phyloP scores from a whole-genome alignment of 2,329 filamentous ascomycete genomes.

The Fusarium chuoi region DNA sequence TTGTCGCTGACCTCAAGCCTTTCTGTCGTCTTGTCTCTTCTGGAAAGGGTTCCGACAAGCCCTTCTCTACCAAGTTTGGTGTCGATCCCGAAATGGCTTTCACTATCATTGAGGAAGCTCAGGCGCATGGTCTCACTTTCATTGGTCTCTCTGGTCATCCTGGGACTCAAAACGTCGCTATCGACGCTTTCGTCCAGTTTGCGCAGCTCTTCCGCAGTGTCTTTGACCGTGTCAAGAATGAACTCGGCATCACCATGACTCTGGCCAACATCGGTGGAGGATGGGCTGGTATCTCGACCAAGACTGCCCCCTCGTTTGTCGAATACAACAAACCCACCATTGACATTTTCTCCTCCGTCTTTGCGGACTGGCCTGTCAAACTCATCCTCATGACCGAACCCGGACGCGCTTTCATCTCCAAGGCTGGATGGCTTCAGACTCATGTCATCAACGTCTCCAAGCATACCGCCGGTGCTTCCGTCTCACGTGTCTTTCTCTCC shows the following conservation, averaged over 20 bases:
- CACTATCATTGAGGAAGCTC: not conserved
- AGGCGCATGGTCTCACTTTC: not conserved
- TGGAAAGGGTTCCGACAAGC: not conserved
- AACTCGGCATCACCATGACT: not conserved
- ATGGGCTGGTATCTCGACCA: not conserved
- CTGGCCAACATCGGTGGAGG: not conserved
- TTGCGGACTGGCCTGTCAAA: not conserved
- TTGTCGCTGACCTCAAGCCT: not conserved
- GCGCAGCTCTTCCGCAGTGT: not conserved
- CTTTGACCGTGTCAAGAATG: not conserved
- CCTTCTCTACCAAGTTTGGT: not conserved
- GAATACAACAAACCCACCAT: not conserved
- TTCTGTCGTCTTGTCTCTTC: not conserved
- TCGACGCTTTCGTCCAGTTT: not conserved
- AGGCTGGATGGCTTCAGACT: not conserved
- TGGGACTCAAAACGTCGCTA: not conserved
- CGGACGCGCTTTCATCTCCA: not conserved
- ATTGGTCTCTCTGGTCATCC: not conserved
- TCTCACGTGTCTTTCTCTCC: not conserved
- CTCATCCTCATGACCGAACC: not conserved
- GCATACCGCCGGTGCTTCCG: not conserved
- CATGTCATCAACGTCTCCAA: not conserved
- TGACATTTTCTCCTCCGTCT: not conserved
- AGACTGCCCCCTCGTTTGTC: not conserved
- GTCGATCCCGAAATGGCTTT: not conserved